phyloP scores from a whole-genome alignment of 2,329 filamentous ascomycete species.

The Canariomyces notabilis region DNA sequence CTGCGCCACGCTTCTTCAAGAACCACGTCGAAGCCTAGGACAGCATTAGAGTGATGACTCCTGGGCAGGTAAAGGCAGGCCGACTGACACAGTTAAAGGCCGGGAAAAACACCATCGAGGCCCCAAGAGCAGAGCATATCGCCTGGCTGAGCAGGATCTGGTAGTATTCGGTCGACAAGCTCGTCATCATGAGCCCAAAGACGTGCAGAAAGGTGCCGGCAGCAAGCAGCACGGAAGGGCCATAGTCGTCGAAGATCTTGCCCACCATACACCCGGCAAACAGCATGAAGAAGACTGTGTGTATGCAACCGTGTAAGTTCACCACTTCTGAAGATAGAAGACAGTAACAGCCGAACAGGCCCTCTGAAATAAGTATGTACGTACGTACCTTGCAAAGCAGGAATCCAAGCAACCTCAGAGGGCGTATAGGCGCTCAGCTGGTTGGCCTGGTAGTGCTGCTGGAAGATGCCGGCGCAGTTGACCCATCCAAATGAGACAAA shows the following conservation, averaged over 20 bases:
- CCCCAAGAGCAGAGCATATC: constrained; percentile 22
- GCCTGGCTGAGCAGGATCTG: constrained; percentile 29
- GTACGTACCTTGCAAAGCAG: constrained; percentile 34
- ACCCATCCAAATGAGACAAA: constrained; percentile 27
- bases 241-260: constrained; percentile 52
- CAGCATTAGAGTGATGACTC: not conserved
- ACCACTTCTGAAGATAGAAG: too few relatives aligned
- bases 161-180: constrained; percentile 34
- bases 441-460: constrained; percentile 43
- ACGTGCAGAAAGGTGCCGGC: constrained; percentile 47
- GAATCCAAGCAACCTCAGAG: constrained; percentile 47
- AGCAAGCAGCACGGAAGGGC: constrained; percentile 47
- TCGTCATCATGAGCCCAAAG: constrained; percentile 55
- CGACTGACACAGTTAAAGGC: not conserved
- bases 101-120: not conserved
- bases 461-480: constrained; percentile 41
- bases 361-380: too few relatives aligned
- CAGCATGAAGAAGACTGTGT: constrained; percentile 27
- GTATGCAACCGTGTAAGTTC: too few relatives aligned
- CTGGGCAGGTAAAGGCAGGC: not conserved
- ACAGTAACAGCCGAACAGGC: too few relatives aligned
- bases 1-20: constrained; percentile 3
- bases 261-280: constrained; percentile 37
- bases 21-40: constrained; percentile 12
- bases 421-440: constrained; percentile 39